phyloP scores from a whole-genome alignment of 2,329 filamentous ascomycete species.

The Colletotrichum paranaense region DNA sequence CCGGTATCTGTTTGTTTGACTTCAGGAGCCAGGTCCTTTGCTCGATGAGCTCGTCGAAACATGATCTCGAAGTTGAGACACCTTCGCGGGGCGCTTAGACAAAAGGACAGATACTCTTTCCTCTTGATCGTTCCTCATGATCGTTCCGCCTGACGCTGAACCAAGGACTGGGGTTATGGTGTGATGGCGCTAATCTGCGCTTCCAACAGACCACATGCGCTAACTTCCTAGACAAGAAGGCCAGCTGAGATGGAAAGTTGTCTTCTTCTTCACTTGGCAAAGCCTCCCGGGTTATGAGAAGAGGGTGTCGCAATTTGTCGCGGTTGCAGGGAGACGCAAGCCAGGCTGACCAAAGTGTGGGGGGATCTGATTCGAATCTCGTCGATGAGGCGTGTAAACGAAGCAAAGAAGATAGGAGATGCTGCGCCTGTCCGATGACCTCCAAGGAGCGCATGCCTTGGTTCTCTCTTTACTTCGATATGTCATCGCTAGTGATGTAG shows the following conservation, averaged over 20 bases:
- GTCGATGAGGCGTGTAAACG: slow-evolving; percentile 17
- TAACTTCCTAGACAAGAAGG: not conserved
- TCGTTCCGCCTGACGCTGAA: slow-evolving; percentile 27
- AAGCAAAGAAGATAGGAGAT: not conserved
- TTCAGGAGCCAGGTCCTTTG: not conserved
- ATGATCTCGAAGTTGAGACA: slow-evolving; percentile 29
- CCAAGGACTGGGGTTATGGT: slow-evolving; percentile 19
- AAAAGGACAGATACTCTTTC: slow-evolving; percentile 14
- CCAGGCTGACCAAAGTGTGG: slow-evolving; percentile 11
- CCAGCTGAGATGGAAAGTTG: slow-evolving; percentile 3
- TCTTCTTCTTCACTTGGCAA: not conserved
- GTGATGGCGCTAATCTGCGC: slow-evolving; percentile 21
- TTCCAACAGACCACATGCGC: slow-evolving; percentile 20
- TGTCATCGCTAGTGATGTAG: not conserved
- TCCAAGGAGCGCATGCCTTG: not conserved
- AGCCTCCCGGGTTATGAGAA: not conserved
- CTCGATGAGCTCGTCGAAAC: slow-evolving; percentile 28
- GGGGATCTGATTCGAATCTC: not conserved
- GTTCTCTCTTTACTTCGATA: not conserved
- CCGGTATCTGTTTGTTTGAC: not conserved
- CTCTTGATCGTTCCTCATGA: slow-evolving; percentile 25
- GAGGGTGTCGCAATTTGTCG: not conserved
- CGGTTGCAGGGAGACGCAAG: slow-evolving; percentile 1
- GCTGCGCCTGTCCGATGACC: not conserved
- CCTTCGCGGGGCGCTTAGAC: slow-evolving; percentile 14